Percentiles rank a stretch among this genome's conserved stretches.
Conservation (phyloP, 257 asterid genomes). For the Fraxinus excelsior region DNA sequence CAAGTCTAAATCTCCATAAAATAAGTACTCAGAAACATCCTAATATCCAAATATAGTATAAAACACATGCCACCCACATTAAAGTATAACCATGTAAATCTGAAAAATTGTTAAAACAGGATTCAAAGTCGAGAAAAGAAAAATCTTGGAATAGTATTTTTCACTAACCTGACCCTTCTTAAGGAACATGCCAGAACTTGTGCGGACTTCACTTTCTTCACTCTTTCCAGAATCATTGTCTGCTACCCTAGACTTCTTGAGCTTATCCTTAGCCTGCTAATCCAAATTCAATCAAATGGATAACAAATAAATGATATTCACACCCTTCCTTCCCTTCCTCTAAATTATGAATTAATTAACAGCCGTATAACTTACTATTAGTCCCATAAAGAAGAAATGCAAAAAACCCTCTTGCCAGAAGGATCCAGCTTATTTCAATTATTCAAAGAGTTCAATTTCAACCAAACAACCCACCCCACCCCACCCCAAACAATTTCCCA, state of each 20-base stretch:
- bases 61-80: background rate
- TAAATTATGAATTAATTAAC: background rate
- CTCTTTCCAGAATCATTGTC: constrained; percentile 90
- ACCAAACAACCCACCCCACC: too few species aligned
- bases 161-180: constrained; percentile 57
- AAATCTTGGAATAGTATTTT: background rate
- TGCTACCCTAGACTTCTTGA: constrained; percentile 96
- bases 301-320: background rate
- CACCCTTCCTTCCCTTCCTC: background rate
- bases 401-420: background rate
- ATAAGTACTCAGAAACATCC: background rate
- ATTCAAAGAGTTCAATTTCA: background rate
- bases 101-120: background rate
- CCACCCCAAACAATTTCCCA: background rate
- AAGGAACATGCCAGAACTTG: constrained; percentile 93
- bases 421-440: background rate
- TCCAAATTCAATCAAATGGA: constrained; percentile 13
- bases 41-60: background rate
- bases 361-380: too few species aligned
- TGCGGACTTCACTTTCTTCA: constrained; percentile 80
- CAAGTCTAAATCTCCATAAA: background rate
- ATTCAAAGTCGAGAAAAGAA: background rate
- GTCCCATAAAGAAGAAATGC: background rate
- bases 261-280: constrained; percentile 76
- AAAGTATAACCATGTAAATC: background rate